Percentiles rank a stretch among this genome's conserved stretches.
phyloP scores from a whole-genome alignment of 2,329 filamentous ascomycete genomes.

The Aspergillus sp. region DNA sequence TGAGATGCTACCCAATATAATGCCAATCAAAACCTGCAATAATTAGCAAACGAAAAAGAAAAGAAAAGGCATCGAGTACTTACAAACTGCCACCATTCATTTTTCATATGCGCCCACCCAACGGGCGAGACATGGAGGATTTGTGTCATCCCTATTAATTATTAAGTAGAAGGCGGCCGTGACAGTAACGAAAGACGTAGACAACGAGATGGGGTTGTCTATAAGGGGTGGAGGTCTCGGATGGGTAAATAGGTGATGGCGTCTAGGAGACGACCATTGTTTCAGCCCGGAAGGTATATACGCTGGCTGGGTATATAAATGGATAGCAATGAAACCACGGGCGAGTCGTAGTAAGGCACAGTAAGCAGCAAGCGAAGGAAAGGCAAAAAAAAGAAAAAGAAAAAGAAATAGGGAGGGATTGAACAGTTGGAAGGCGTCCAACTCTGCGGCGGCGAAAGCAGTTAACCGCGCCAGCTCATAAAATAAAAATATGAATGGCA shows the following conservation, averaged over 20 bases:
- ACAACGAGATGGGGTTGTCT: not conserved
- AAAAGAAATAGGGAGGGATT: not conserved
- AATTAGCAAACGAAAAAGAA: slow-evolving; percentile 13
- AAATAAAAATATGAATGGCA: not conserved
- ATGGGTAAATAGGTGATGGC: not conserved
- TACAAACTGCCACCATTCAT: slow-evolving; percentile 47
- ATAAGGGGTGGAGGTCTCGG: not conserved
- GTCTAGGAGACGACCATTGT: slow-evolving; percentile 6
- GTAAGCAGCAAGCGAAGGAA: not conserved
- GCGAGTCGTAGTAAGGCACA: not conserved
- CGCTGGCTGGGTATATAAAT: not conserved
- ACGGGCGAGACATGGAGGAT: slow-evolving; percentile 31
- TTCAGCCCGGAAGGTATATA: slow-evolving; percentile 1
- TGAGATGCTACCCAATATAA: slow-evolving; percentile 31
- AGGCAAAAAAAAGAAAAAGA: not conserved
- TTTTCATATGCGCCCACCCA: slow-evolving; percentile 37
- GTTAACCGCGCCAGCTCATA: not conserved
- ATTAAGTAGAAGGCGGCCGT: slow-evolving; percentile 14
- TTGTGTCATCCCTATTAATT: slow-evolving; percentile 26
- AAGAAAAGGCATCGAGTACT: slow-evolving; percentile 14
- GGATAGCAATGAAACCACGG: not conserved
- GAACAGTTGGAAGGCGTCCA: not conserved
- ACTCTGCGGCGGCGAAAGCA: not conserved
- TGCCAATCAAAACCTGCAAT: slow-evolving; percentile 34
- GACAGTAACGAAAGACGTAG: slow-evolving; percentile 14